These are phyloP conservation scores for Puya raimondii DNA, from an alignment of 176 grass and related monocot species.

Conservation along the genomic window DNA sequence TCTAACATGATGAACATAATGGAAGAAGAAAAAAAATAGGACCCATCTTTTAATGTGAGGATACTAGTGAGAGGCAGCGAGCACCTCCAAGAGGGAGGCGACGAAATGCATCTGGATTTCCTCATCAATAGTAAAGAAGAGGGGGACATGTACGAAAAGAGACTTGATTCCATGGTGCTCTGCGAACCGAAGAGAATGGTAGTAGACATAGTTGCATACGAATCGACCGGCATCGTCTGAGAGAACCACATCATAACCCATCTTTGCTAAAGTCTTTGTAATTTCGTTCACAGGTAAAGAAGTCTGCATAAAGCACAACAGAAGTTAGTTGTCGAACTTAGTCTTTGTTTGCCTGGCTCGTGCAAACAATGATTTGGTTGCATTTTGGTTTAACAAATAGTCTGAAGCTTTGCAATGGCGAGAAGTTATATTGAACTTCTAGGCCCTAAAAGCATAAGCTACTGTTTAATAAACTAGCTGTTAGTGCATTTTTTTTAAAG, in stretches of 20 bases:
- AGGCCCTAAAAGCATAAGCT: too few relatives aligned
- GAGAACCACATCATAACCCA: conserved; percentile 68
- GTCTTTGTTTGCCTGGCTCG: too few relatives aligned
- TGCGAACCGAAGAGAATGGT: conserved; percentile 78
- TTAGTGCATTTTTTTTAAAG: too few relatives aligned
- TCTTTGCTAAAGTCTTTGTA: conserved; percentile 54
- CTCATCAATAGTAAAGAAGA: conserved; percentile 80
- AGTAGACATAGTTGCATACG: conserved; percentile 95
- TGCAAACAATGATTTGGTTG: too few relatives aligned
- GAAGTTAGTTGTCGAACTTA: neutral
- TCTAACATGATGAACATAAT: neutral
- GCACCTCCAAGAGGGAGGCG: conserved; percentile 59
- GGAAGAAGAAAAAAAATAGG: neutral
- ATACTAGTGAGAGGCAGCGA: conserved; percentile 43
- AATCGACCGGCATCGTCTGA: conserved; percentile 86
- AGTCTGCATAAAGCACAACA: conserved; percentile 32
- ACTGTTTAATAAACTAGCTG: too few relatives aligned
- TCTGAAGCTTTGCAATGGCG: too few relatives aligned
- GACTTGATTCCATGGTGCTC: conserved; percentile 75
- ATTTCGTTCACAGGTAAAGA: conserved; percentile 62
- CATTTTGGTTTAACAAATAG: too few relatives aligned
- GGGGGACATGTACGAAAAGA: conserved; percentile 91
- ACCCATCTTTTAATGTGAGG: conserved; percentile 15
- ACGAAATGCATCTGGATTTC: conserved; percentile 86
- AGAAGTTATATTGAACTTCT: too few relatives aligned